Evolutionary conservation across 2,329 filamentous ascomycete species (phyloP).

Genomic region (Sclerotinia spermophila): DNA sequence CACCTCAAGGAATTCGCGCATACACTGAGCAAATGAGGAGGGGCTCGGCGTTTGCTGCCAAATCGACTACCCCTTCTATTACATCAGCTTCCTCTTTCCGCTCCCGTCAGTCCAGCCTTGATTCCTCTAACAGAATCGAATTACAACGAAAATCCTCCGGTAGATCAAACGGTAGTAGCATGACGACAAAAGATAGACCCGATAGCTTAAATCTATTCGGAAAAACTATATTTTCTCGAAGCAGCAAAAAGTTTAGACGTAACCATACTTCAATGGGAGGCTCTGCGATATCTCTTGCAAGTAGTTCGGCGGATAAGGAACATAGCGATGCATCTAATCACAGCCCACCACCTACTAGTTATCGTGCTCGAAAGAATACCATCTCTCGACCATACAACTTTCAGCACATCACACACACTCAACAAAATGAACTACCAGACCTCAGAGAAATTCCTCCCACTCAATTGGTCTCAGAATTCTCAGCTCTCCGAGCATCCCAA

Average conservation of each 20-base stretch:
- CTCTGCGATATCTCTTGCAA: slow-evolving; percentile 22
- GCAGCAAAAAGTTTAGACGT: slow-evolving; percentile 47
- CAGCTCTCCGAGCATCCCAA: slow-evolving; percentile 41
- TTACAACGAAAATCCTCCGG: slow-evolving; percentile 56
- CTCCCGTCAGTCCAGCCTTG: slow-evolving; percentile 40
- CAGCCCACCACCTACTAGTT: neutral
- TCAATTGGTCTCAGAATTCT: slow-evolving; percentile 45
- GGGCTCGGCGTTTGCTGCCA: slow-evolving; percentile 47
- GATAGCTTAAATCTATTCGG: slow-evolving; percentile 59
- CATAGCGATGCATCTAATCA: slow-evolving; percentile 11
- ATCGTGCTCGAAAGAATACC: slow-evolving; percentile 23
- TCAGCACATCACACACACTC: slow-evolving; percentile 59
- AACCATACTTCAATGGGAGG: slow-evolving; percentile 39
- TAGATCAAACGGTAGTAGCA: slow-evolving; percentile 51
- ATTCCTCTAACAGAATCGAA: slow-evolving; percentile 36
- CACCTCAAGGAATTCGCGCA: slow-evolving; percentile 55
- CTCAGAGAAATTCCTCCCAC: slow-evolving; percentile 42
- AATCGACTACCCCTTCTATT: slow-evolving; percentile 44
- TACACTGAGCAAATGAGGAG: slow-evolving; percentile 57
- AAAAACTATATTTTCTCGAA: slow-evolving; percentile 52
- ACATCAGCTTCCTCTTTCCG: slow-evolving; percentile 56
- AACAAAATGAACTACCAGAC: slow-evolving; percentile 46
- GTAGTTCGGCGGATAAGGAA: slow-evolving; percentile 20
- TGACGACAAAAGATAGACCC: slow-evolving; percentile 49
- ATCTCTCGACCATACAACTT: slow-evolving; percentile 66